A percentile compares a stretch with the other conserved stretches of the same genome.
Conservation (phyloP, 192 early-diverging fungal species). For the Chytriomyces confervae region DNA sequence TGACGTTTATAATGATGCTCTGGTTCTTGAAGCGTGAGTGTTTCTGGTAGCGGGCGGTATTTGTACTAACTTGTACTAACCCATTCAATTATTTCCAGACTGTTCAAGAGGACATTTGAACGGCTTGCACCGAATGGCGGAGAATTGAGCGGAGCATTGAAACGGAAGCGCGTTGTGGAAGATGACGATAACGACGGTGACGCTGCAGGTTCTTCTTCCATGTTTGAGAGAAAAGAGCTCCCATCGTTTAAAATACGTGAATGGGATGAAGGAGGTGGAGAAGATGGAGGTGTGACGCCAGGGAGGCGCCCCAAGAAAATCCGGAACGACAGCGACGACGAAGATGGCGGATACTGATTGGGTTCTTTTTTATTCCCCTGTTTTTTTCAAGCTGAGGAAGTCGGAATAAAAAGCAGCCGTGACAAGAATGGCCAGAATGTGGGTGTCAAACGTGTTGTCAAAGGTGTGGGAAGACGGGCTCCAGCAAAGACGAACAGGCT, state of each 20-base stretch:
- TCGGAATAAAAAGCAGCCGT: too few species aligned
- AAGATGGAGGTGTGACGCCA: background rate
- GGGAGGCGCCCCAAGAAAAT: constrained; percentile 5
- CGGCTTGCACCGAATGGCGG: background rate
- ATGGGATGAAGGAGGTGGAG: background rate
- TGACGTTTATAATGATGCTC: constrained; percentile 80
- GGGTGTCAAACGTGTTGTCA: too few species aligned
- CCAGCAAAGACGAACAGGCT: too few species aligned
- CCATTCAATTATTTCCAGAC: background rate
- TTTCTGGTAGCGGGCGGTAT: background rate
- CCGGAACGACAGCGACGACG: constrained; percentile 27
- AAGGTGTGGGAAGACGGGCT: too few species aligned
- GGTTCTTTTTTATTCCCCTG: background rate
- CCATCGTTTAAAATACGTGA: background rate
- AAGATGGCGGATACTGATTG: background rate
- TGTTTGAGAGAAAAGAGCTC: too few species aligned
- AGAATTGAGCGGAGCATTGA: background rate
- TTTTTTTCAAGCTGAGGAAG: background rate
- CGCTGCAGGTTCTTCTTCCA: background rate
- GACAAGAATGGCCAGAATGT: too few species aligned
- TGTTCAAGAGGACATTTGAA: constrained; percentile 22
- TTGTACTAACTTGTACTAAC: too few species aligned
- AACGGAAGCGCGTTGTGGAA: constrained; percentile 23
- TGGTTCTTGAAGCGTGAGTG: constrained; percentile 23
- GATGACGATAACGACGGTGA: constrained; percentile 6